Evolutionary conservation across 176 grass and related monocot genomes (phyloP), one percentile per base, ranked within the genome.

Genomic region (Oryza nivara): DNA sequence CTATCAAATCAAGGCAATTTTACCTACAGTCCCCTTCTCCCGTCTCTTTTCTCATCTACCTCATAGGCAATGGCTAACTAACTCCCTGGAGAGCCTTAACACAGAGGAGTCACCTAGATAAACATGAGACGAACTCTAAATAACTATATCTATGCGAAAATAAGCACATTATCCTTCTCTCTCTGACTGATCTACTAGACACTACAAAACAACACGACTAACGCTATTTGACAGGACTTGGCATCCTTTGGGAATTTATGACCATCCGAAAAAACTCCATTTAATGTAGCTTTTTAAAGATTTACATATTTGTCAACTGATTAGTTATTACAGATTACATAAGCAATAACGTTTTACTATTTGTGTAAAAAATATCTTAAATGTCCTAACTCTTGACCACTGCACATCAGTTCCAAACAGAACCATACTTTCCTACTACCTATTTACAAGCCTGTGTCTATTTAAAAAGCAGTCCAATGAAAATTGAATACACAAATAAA

Each of bases 281-380:
- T 9, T 49, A 5, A 65, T 46, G 20, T 75, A 17, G n/a, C 52
- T 40, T 69, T 71, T 70, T 69, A n/a, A 51, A 54, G 3, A 80
- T 78, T 15, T 38, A 54, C 16, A 5, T 41, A 72, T 66, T 34
- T 64, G 56, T 35, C 48, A 88, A 78, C 38, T 83, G 43, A 45
- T 66, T 73, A 41, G 14, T 54, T 19, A 48, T 54, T 54, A 54
- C 4, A 2, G 5, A 54, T 54, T 19, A 5, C 12, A 78, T 68
- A 44, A 67, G 61, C 28, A 78, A 66, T 14, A 51, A 70, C 48
- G 36, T 64, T 78, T 23, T 63, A 22, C 17, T 48, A 34, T 38
- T 28, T 30, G 22, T 25, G 12, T 30, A 36, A 80, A 36, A 80
- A 48, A 54, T 30, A 65, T 64, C 13, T 82, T 26, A 22, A 36